Conservation (phyloP, 1,284 basidiomycete species). For the Binderoboletus segoi region DNA sequence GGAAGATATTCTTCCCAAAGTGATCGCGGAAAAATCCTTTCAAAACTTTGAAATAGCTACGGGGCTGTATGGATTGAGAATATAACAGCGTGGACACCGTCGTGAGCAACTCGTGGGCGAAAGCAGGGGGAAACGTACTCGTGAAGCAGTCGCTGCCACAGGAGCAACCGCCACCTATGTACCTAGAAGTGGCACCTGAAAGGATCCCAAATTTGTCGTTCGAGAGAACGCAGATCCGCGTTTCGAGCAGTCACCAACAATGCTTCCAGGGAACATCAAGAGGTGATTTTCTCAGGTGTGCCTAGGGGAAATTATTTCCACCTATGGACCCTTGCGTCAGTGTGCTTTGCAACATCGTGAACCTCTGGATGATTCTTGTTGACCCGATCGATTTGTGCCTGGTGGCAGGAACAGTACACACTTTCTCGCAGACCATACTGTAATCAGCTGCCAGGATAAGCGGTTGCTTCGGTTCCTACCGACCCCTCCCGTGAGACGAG, state of each 20-base stretch:
- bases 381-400: background rate
- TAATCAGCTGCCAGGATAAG: too few relatives aligned
- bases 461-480: background rate
- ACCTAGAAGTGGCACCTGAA: background rate
- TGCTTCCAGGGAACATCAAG: background rate
- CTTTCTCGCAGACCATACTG: background rate
- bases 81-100: background rate
- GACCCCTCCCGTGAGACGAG: background rate
- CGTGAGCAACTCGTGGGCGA: background rate
- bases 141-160: too few relatives aligned
- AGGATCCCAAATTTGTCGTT: background rate
- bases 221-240: too few relatives aligned
- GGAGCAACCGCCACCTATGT: too few relatives aligned
- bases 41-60: background rate
- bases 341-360: background rate
- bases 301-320: too few relatives aligned
- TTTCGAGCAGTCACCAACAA: background rate
- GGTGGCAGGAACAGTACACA: background rate
- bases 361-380: background rate
- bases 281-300: background rate
- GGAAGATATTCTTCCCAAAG: background rate
- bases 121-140: too few relatives aligned
- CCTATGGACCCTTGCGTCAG: too few relatives aligned
- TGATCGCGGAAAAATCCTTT: slow-evolving; percentile 3
- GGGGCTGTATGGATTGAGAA: background rate